These are phyloP conservation scores for Elsinoe arachidis DNA, from an alignment of 2,329 filamentous ascomycete genomes.

Conservation along the genomic window DNA sequence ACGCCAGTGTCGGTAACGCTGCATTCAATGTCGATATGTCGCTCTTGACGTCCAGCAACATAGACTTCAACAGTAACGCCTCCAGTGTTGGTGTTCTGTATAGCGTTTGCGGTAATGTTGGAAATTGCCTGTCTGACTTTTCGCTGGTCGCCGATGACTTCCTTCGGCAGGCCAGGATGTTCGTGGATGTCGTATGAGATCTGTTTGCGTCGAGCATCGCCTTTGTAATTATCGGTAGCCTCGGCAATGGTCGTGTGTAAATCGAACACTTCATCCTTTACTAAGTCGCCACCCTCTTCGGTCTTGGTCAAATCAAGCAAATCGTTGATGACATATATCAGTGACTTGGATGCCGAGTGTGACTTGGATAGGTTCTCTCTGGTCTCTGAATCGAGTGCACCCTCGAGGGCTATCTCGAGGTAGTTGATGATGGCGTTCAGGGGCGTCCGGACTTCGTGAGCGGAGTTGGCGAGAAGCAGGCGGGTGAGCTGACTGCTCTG, in stretches of 20 bases:
- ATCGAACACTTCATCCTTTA: constrained; percentile 75
- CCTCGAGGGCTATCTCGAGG: constrained; percentile 81
- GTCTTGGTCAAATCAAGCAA: constrained; percentile 80
- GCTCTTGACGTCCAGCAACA: constrained; percentile 45
- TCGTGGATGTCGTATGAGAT: constrained; percentile 61
- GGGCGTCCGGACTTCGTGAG: constrained; percentile 83
- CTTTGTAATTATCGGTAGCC: constrained; percentile 63
- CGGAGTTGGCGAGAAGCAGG: constrained; percentile 74
- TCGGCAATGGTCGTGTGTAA: constrained; percentile 63
- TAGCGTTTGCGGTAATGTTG: constrained; percentile 76
- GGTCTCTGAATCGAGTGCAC: constrained; percentile 68
- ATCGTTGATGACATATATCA: constrained; percentile 93
- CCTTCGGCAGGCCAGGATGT: constrained; percentile 58
- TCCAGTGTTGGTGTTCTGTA: constrained; percentile 65
- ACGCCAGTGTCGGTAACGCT: constrained; percentile 65
- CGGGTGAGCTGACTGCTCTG: constrained; percentile 74
- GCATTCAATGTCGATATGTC: constrained; percentile 61
- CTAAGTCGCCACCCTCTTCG: constrained; percentile 67
- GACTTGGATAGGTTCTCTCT: constrained; percentile 76
- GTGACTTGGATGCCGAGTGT: constrained; percentile 81
- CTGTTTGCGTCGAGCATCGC: constrained; percentile 66
- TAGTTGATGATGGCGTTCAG: constrained; percentile 94
- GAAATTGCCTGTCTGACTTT: constrained; percentile 73
- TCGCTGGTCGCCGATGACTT: constrained; percentile 70
- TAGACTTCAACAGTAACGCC: constrained; percentile 63